Evolutionary conservation across 1,284 basidiomycete species (phyloP), one percentile per base, ranked within the genome.

Genomic region (Cutaneotrichosporon spelunceum): DNA sequence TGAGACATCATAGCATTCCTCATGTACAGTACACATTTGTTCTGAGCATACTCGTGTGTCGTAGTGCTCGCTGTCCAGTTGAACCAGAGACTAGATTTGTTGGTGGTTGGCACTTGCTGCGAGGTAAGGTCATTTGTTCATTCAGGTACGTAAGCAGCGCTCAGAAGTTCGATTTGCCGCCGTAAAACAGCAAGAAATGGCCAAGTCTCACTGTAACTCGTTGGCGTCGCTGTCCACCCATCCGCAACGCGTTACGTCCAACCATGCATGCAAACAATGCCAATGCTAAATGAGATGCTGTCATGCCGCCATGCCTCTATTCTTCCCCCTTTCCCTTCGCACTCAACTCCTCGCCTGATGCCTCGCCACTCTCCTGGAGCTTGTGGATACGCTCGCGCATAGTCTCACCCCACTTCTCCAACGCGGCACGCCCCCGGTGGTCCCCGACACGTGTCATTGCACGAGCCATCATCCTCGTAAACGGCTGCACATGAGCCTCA

Each of bases 391-490:
- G 45, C 30, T 34, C 45, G 21, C 44, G 34, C 45, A 54, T 57
- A 23, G 30, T 7, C 48, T 50, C 48, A 16, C 45, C 57, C 57
- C 57, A 58, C 39, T 39, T 34, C 36, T 58, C 39, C 4, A 58
- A 19, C 3, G 23, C 27, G 23, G 8, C 24, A 16, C 67, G 57
- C 3, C 69, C 71, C n/a, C 63, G 60, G 7, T 42, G 39, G 61
- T 75, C 75, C n/a, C 67, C 69, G 13, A 66, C 60, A 19, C 61
- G 63, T 21, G 57, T 56, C 52, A 75, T 60, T 0, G 72, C 71
- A 1, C 64, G 53, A 1, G 59, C 56, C 48, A 77, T 61, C 55
- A 67, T 67, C 59, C 66, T 62, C 0, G 59, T 65, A 39, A 78
- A 75, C 19, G 75, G 76, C 44, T 61, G 54, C 33, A 76, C 57